A percentile compares a stretch with the other conserved stretches of the same genome.
Conservation (phyloP, 164 flowering plant genomes). For the Vitis cinerea region DNA sequence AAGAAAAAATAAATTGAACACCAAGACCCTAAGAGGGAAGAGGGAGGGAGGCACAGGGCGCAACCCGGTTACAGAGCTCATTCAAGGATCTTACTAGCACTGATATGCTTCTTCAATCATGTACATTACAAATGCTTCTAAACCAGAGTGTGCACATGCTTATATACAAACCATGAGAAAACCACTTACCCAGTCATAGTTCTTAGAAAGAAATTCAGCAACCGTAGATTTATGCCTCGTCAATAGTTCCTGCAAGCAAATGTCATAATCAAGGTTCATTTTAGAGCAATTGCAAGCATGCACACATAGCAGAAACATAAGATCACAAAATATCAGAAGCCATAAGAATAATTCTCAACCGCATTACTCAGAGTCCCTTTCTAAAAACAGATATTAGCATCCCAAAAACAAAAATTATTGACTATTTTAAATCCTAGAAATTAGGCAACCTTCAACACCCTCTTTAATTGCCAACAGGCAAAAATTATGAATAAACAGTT, state of each 20-base stretch:
- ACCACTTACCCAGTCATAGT: conserved; percentile 85
- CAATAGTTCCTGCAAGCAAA: conserved; percentile 75
- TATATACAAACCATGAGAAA: background rate
- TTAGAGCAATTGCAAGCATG: background rate
- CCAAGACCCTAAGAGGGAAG: too few relatives aligned
- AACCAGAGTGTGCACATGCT: background rate
- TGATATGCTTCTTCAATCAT: background rate
- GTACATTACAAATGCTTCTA: too few relatives aligned
- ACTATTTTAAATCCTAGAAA: background rate
- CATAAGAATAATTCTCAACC: too few relatives aligned
- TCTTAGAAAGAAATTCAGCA: conserved; percentile 90
- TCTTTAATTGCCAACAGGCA: background rate
- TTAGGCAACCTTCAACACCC: background rate
- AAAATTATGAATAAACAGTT: background rate
- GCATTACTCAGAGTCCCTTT: too few relatives aligned
- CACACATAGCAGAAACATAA: background rate
- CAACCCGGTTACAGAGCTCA: too few relatives aligned
- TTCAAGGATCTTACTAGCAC: too few relatives aligned
- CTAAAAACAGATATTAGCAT: too few relatives aligned
- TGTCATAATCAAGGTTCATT: conserved; percentile 1
- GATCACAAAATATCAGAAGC: too few relatives aligned
- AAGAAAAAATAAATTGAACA: too few relatives aligned
- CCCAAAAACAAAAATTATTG: background rate
- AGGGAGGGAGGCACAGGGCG: too few relatives aligned
- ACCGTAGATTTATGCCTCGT: conserved; percentile 96